Conservation (phyloP, 208 protist species). For the Leishmania mexicana region DNA sequence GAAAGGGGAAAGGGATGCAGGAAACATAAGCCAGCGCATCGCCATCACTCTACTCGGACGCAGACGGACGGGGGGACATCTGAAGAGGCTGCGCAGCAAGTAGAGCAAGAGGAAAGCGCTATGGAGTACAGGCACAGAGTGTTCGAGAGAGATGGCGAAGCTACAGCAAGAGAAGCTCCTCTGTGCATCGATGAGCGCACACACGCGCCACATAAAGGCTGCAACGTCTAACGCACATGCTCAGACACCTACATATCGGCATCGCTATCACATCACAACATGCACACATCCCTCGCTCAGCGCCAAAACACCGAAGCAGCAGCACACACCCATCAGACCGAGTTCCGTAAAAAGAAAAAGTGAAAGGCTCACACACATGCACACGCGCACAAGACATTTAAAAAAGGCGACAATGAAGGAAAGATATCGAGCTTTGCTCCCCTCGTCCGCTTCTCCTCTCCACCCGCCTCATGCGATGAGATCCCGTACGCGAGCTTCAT, state of each 20-base stretch:
- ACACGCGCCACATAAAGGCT: background rate
- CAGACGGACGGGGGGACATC: background rate
- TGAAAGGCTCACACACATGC: background rate
- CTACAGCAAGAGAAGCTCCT: background rate
- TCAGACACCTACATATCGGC: background rate
- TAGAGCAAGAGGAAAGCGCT: background rate
- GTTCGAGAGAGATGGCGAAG: background rate
- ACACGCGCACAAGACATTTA: background rate
- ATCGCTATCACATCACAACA: background rate
- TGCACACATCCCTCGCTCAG: background rate
- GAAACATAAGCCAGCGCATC: background rate
- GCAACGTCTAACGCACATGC: background rate
- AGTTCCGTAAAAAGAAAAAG: background rate
- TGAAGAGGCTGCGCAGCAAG: background rate
- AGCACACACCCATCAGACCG: background rate
- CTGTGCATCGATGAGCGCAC: background rate
- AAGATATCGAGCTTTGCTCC: background rate
- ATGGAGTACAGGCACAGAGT: background rate
- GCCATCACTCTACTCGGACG: background rate
- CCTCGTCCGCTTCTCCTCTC: background rate
- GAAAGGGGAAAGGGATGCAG: background rate
- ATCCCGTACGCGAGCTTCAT: background rate
- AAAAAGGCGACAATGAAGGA: background rate
- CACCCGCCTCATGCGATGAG: background rate
- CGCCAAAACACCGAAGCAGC: background rate